Conservation (phyloP, 805 yeast species). For the Candida sanyiensis region DNA sequence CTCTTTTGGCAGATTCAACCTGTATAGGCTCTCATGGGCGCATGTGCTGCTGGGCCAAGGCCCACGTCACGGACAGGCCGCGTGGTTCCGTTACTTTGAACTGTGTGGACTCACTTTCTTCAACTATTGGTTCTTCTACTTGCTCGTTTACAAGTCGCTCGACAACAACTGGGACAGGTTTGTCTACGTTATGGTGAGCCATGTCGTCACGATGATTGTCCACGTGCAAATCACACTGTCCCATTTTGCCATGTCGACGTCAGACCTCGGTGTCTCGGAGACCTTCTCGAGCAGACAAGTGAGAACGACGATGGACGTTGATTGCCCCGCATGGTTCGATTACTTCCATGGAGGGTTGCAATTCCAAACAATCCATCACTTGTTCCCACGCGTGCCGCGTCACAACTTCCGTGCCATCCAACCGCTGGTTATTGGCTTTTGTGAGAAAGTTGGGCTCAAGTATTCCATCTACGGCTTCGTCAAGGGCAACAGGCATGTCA, state of each 20-base stretch:
- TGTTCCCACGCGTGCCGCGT: conserved; percentile 84
- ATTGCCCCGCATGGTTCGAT: conserved; percentile 90
- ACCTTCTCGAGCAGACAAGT: conserved; percentile 74
- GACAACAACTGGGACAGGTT: conserved; percentile 50
- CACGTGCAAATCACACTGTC: conserved; percentile 88
- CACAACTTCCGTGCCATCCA: conserved; percentile 80
- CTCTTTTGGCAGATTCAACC: conserved; percentile 78
- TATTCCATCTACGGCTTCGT: conserved; percentile 83
- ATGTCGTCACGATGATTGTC: conserved; percentile 81
- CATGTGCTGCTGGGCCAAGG: conserved; percentile 72
- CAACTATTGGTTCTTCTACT: conserved; percentile 77
- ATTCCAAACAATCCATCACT: conserved; percentile 85
- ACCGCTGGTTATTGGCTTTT: conserved; percentile 64
- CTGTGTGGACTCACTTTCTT: conserved; percentile 62
- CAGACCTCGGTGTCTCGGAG: conserved; percentile 77
- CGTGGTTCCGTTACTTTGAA: conserved; percentile 81
- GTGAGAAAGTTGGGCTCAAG: conserved; percentile 67
- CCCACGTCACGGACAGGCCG: conserved; percentile 76
- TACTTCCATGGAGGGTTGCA: conserved; percentile 89
- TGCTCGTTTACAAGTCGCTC: conserved; percentile 45
- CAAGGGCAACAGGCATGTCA: conserved; percentile 68
- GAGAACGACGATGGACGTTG: conserved; percentile 92
- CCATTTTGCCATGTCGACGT: conserved; percentile 91
- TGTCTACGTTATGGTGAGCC: conserved; percentile 63
- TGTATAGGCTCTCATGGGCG: conserved; percentile 76